phyloP scores from a whole-genome alignment of 1,284 basidiomycete species.

The Cryptococcus sp. region DNA sequence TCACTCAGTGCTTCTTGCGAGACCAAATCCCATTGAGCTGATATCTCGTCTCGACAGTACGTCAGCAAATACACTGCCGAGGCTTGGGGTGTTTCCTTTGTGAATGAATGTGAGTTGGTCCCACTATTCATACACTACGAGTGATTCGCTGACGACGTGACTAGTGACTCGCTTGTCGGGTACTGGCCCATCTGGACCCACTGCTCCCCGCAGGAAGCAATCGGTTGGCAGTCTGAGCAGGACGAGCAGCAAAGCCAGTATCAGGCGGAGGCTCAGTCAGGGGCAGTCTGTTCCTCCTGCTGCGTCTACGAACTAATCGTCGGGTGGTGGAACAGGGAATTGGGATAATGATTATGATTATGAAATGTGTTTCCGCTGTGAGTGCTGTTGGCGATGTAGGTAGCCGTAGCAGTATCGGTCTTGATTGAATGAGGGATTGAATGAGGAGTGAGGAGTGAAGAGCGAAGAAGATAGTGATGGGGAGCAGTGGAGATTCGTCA shows the following conservation, averaged over 20 bases:
- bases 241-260: conserved; percentile 26
- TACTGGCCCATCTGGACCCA: conserved; percentile 28
- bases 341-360: no score
- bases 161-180: conserved; percentile 35
- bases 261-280: conserved; percentile 9
- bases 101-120: conserved; percentile 64
- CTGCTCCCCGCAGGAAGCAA: conserved; percentile 30
- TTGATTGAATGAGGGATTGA: no score
- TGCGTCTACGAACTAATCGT: no score
- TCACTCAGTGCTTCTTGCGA: conserved; percentile 27
- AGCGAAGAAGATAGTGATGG: no score
- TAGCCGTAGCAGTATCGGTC: no score
- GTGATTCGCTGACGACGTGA: background rate
- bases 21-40: background rate
- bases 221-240: conserved; percentile 23
- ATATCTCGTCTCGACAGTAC: conserved; percentile 55
- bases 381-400: no score
- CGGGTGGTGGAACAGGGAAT: no score
- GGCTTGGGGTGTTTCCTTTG: conserved; percentile 89
- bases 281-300: no score
- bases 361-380: no score
- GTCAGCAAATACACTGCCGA: conserved; percentile 90
- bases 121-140: background rate
- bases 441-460: no score
- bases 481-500: no score